Evolutionary conservation across 2,329 filamentous ascomycete species (phyloP).

Genomic region (Clonostachys rosea): DNA sequence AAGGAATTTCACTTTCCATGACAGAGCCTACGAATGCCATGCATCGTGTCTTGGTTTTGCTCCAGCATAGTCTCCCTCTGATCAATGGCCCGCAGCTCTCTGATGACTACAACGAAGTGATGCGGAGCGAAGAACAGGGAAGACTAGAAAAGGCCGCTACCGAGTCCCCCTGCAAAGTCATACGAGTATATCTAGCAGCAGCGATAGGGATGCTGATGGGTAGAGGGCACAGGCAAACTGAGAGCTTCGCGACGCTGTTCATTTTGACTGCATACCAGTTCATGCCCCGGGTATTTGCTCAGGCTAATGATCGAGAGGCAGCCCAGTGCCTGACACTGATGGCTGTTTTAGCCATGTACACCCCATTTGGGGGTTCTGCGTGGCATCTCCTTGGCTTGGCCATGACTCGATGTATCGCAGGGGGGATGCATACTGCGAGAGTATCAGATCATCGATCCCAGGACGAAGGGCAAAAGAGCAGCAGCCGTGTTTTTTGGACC

Average conservation of each 20-base stretch:
- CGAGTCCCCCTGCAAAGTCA: not conserved
- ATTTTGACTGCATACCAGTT: not conserved
- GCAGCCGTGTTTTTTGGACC: not conserved
- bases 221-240: not conserved
- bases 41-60: not conserved
- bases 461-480: not conserved
- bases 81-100: not conserved
- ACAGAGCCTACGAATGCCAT: not conserved
- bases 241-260: not conserved
- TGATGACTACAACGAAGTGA: not conserved
- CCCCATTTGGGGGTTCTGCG: not conserved
- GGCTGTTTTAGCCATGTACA: not conserved
- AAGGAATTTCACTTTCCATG: not conserved
- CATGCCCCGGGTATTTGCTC: not conserved
- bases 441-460: not conserved
- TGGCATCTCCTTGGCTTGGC: not conserved
- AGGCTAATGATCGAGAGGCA: not conserved
- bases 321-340: not conserved
- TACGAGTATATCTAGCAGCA: not conserved
- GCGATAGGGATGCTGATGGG: not conserved
- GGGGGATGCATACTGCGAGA: not conserved
- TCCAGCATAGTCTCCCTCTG: not conserved
- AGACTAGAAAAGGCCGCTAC: not conserved
- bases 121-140: not conserved
- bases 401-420: not conserved